Base-by-base conservation (phyloP, 306 rosid genomes). In the Cyclanthera cordifolia region DNA sequence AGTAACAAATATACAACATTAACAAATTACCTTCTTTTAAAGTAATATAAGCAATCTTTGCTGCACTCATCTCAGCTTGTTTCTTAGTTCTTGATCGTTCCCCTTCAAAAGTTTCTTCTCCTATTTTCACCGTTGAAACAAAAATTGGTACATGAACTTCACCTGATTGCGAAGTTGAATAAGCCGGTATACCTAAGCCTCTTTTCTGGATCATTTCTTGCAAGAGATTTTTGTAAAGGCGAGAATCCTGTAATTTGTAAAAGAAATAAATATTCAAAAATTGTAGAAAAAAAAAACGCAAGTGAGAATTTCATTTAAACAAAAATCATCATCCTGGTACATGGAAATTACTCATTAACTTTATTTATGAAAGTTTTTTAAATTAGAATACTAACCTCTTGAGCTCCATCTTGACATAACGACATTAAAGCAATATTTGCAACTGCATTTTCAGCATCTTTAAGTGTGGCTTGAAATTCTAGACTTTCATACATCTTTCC, bases 391-490 rank as follows among this genome's bases (percentile, higher is more conserved):
- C 84, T 80, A 79, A 74, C 96, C 89, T 89, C 86, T 84, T 80
- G 80, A 74, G 73, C 72, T 72, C 75, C 85, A 28, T 45, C 67
- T 16, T 82, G 81, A 25, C 77, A 69, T 46, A 90, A 77, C 12
- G 91, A 82, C 73, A 47, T 39, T 57, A 93, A 73, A 75, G 99
- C 99, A 68, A 74, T 67, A 82, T 81, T 83, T 49, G 99, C 99
- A 69, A 87, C 95, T 28, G 95, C 94, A 81, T 86, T 80, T 64
- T 93, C 96, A 58, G 99, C 99, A 58, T 86, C 95, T 90, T 90
- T 93, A 53, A 83, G 27, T 25, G 86, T 83, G 49, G 81, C 34
- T 53, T 72, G 81, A 74, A 75, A 86, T 9, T 78, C 84, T 37
- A 73, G 76, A 79, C 91, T 79, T 82, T 74, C 85, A 58, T 61